Evolutionary conservation across 2,329 filamentous ascomycete genomes (phyloP).

Genomic region (Fusarium clavum): DNA sequence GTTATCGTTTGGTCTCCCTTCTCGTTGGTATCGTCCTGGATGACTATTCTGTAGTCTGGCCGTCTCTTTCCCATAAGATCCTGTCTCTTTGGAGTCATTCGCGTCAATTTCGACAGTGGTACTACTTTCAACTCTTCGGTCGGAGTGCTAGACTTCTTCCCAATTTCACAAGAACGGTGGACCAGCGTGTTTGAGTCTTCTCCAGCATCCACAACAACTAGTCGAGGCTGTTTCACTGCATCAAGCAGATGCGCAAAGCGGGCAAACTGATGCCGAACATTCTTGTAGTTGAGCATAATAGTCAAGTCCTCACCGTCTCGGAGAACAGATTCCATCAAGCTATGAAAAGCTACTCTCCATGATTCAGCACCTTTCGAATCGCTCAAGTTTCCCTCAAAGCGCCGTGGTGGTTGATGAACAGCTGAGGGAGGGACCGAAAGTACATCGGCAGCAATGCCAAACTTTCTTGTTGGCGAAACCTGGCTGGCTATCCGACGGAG

Average conservation of each 20-base stretch:
- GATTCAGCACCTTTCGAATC: constrained; percentile 48
- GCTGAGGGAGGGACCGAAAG: constrained; percentile 39
- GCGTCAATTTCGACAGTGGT: constrained; percentile 6
- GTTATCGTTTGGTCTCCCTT: constrained; percentile 3
- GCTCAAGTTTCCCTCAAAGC: constrained; percentile 42
- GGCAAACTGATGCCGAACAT: constrained; percentile 64
- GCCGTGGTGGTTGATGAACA: constrained; percentile 22
- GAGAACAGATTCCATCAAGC: constrained; percentile 66
- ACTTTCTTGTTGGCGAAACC: constrained; percentile 59
- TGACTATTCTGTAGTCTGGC: constrained; percentile 3
- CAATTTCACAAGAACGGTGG: constrained; percentile 5
- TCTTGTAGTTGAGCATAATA: constrained; percentile 67
- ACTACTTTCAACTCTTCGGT: constrained; percentile 2
- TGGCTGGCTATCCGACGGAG: constrained; percentile 58
- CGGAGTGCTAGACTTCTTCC: constrained; percentile 3
- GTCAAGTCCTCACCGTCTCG: constrained; percentile 71
- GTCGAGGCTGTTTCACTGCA: constrained; percentile 61
- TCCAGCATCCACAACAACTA: constrained; percentile 66
- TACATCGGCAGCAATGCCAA: constrained; percentile 54
- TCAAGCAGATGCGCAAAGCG: constrained; percentile 64
- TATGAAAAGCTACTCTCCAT: constrained; percentile 69
- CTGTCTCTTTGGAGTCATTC: background rate
- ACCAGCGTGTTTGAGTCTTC: constrained; percentile 65
- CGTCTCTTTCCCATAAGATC: background rate
- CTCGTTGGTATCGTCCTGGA: constrained; percentile 9